Evolutionary conservation across 106 monocot genomes (phyloP), one percentile per base, ranked within the genome.

Genomic region (Acorus gramineus): DNA sequence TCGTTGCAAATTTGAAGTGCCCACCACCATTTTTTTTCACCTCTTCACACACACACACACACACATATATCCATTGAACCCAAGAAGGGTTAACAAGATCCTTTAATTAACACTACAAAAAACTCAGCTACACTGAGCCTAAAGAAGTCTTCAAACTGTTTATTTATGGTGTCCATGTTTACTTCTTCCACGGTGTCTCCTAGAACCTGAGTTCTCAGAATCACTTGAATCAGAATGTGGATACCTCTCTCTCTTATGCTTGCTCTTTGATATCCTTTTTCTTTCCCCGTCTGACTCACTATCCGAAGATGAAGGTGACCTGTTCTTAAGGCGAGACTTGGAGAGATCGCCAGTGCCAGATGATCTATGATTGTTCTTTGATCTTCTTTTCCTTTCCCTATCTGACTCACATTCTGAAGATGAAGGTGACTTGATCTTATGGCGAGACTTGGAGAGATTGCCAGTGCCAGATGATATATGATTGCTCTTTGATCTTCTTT

Each of bases 231-330:
- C 43, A 8, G 58, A 57, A 67, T 62, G 13, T 48, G 5, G 68
- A 10, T 50, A 12, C 12, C 50, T 63, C 2, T 63, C 45, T 55
- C 55, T 69, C 14, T 64, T 66, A 4, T 57, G 53, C 53, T 64
- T 65, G 13, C 54, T 8, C 54, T 59, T 65, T 4, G 71, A 55
- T 12, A 47, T 71, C 53, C 28, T 28, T 57, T 64, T 70, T 28
- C 68, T 69, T 58, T 62, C 73, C 47, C 65, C 52, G 6, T 71
- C 73, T 28, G 48, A 44, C 48, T 75, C 79, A 67, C 63, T 43
- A 54, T 60, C 68, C 8, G 54, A 55, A 10, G 54, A 49, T 13
- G 66, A 71, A 47, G n/a, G 49, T 63, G 48, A 10, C 68, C 46
- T 51, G 28, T 28, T 28, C 28, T 28, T 28, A 28, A 28, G 28